phyloP scores from a whole-genome alignment of 495 filamentous ascomycete genomes.

The Physcia stellaris region DNA sequence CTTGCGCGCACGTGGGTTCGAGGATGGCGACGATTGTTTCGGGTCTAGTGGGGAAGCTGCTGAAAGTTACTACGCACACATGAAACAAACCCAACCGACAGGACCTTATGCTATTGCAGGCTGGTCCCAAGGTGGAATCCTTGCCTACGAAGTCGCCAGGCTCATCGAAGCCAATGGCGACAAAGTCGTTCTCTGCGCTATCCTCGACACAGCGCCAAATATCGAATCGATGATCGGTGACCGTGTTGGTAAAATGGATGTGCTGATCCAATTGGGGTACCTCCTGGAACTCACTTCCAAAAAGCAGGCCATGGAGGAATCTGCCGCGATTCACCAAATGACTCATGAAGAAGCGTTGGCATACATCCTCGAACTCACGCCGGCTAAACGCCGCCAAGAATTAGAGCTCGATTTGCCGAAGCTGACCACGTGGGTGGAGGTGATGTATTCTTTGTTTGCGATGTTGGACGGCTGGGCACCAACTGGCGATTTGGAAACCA shows the following conservation, averaged over 20 bases:
- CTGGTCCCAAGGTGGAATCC: conserved; percentile 38
- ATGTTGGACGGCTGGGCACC: conserved; percentile 37
- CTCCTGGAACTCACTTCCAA: conserved; percentile 35
- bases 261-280: conserved; percentile 32
- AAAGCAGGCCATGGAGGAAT: conserved; percentile 13
- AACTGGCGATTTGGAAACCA: conserved; percentile 20
- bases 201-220: conserved; percentile 32
- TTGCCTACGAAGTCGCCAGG: conserved; percentile 43
- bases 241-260: conserved; percentile 32
- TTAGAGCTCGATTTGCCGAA: conserved; percentile 21
- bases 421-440: conserved; percentile 25
- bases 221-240: conserved; percentile 39
- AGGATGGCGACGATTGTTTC: conserved; percentile 26
- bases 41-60: conserved; percentile 20
- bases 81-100: conserved; percentile 32
- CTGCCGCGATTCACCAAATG: conserved; percentile 7
- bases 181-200: conserved; percentile 17
- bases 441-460: conserved; percentile 19
- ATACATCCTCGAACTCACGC: conserved; percentile 18
- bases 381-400: conserved; percentile 20
- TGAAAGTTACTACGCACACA: conserved; percentile 26
- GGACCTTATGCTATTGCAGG: conserved; percentile 46
- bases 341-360: conserved; percentile 16
- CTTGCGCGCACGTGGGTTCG: conserved; percentile 38
- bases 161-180: conserved; percentile 23